Conservation (phyloP, 2,329 filamentous ascomycete species). For the Dactylellina leptospora region DNA sequence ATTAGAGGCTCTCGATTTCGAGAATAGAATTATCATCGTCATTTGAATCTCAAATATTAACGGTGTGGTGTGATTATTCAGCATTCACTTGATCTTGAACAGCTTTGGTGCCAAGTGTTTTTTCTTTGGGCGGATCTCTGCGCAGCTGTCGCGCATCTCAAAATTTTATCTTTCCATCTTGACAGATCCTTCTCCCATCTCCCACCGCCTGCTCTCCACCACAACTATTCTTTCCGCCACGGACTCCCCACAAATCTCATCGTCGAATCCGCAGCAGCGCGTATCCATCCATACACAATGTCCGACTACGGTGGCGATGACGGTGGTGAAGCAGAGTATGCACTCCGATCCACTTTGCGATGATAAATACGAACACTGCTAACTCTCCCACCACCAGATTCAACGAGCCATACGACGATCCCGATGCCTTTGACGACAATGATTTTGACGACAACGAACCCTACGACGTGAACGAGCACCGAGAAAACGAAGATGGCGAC, state of each 20-base stretch:
- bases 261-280: not conserved
- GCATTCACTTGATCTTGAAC: not conserved
- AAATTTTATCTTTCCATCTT: constrained; percentile 26
- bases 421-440: constrained; percentile 34
- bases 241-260: not conserved
- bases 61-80: not conserved
- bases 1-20: not conserved
- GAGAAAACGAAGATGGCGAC: constrained; percentile 39
- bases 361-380: constrained; percentile 44
- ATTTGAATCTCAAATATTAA: not conserved
- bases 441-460: constrained; percentile 45
- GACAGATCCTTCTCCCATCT: constrained; percentile 13
- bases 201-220: not conserved
- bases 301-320: constrained; percentile 78
- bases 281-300: constrained; percentile 63
- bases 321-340: constrained; percentile 63
- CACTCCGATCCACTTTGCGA: constrained; percentile 18
- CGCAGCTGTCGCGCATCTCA: constrained; percentile 25
- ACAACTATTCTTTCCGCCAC: constrained; percentile 11
- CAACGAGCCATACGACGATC: constrained; percentile 48
- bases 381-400: constrained; percentile 16
- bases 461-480: constrained; percentile 56
- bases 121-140: not conserved
- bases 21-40: not conserved
- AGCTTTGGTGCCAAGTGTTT: not conserved